phyloP scores from a whole-genome alignment of 2,329 filamentous ascomycete species.

The Colletotrichum higginsianum region DNA sequence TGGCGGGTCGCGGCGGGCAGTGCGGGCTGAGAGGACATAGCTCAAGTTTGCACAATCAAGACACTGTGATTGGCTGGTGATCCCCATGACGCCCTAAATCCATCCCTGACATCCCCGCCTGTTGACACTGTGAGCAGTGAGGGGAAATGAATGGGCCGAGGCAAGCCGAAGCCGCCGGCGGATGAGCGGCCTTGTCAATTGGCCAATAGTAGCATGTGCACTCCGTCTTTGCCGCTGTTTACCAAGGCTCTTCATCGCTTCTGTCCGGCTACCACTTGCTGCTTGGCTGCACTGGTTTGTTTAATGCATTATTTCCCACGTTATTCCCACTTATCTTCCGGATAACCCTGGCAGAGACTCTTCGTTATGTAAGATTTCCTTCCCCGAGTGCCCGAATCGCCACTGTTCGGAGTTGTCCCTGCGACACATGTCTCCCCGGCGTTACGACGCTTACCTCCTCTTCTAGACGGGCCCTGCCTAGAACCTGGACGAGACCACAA shows the following conservation, averaged over 20 bases:
- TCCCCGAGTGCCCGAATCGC: slow-evolving; percentile 16
- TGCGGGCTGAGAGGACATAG: slow-evolving; percentile 10
- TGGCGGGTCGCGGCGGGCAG: neutral
- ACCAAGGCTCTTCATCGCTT: slow-evolving; percentile 32
- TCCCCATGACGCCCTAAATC: neutral
- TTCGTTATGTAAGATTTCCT: slow-evolving; percentile 20
- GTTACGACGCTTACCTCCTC: slow-evolving; percentile 19
- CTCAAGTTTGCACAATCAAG: slow-evolving; percentile 4
- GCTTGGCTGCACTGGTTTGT: neutral
- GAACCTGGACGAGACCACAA: neutral
- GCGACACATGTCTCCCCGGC: neutral
- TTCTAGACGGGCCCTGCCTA: neutral
- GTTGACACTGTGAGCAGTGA: slow-evolving; percentile 19
- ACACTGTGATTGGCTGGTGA: slow-evolving; percentile 14
- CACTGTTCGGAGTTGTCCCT: slow-evolving; percentile 24
- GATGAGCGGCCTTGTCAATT: slow-evolving; percentile 34
- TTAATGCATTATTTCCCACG: slow-evolving; percentile 14
- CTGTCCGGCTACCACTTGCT: slow-evolving; percentile 24
- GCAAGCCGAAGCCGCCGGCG: slow-evolving; percentile 39
- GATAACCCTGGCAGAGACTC: neutral
- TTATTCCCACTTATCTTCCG: slow-evolving; percentile 16
- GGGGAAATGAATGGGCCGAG: slow-evolving; percentile 42
- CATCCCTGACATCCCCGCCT: neutral
- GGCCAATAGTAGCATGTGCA: slow-evolving; percentile 34
- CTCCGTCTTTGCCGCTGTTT: slow-evolving; percentile 27